phyloP scores from a whole-genome alignment of 1,139 yeast species.

The Candida neerlandica region DNA sequence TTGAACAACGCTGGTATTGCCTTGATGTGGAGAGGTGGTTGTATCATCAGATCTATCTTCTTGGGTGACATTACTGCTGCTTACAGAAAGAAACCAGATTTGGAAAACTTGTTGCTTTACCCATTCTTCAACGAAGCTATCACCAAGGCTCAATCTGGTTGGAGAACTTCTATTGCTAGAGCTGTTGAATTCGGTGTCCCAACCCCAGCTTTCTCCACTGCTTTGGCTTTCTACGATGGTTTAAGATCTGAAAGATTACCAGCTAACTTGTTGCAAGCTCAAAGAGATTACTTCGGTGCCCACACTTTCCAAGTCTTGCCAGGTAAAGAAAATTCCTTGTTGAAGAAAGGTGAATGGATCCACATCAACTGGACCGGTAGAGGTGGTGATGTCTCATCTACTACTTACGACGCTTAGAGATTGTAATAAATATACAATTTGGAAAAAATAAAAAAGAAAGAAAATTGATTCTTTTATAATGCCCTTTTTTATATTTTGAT shows the following conservation, averaged over 20 bases:
- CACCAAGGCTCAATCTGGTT: constrained; percentile 89
- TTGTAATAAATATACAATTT: not conserved
- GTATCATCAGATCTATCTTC: constrained; percentile 98
- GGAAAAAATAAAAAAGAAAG: not conserved
- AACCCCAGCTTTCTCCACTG: constrained; percentile 97
- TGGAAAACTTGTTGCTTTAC: constrained; percentile 94
- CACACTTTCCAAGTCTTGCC: constrained; percentile 97
- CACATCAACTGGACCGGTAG: constrained; percentile 99
- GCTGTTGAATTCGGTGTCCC: constrained; percentile 90
- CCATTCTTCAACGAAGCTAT: constrained; percentile 93
- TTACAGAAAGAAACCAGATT: constrained; percentile 87
- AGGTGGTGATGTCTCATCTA: constrained; percentile 96
- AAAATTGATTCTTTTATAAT: not conserved
- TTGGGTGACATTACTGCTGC: constrained; percentile 96
- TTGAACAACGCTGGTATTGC: constrained; percentile 98
- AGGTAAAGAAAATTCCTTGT: constrained; percentile 71
- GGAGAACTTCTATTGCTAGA: constrained; percentile 86
- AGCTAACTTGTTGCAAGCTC: constrained; percentile 98
- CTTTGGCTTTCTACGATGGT: constrained; percentile 97
- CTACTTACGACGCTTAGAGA: constrained; percentile 85
- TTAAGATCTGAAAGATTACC: constrained; percentile 95
- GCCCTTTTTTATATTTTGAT: not conserved
- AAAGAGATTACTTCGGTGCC: constrained; percentile 99
- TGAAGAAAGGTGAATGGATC: constrained; percentile 81
- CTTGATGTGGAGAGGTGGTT: constrained; percentile 99